phyloP scores from a whole-genome alignment of 2,329 filamentous ascomycete species.

The Phialophora expanda region DNA sequence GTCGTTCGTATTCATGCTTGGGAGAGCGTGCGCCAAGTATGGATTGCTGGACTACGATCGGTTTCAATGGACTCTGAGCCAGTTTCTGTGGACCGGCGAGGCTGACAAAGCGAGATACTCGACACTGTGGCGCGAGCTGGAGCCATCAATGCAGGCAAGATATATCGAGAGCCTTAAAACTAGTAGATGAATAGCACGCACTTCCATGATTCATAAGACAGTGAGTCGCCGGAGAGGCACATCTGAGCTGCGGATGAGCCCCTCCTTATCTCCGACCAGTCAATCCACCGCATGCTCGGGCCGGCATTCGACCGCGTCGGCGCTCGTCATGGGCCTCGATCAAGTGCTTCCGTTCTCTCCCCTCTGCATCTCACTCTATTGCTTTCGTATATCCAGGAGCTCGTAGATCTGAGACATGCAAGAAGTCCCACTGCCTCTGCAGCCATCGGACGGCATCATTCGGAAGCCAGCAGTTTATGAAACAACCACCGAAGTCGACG shows the following conservation, averaged over 20 bases:
- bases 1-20: conserved; percentile 23
- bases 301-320: background rate
- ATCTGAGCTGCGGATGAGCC: background rate
- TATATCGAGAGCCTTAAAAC: background rate
- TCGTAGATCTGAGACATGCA: background rate
- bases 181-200: background rate
- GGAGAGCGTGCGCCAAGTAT: conserved; percentile 20
- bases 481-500: background rate
- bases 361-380: background rate
- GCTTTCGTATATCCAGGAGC: background rate
- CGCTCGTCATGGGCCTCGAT: background rate
- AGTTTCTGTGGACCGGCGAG: conserved; percentile 30
- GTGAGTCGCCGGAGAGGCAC: background rate
- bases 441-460: background rate
- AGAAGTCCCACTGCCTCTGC: background rate
- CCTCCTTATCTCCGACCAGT: conserved; percentile 4
- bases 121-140: conserved; percentile 20
- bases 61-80: conserved; percentile 15
- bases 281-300: background rate
- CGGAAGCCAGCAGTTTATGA: background rate
- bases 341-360: background rate
- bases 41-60: conserved; percentile 18
- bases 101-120: conserved; percentile 26
- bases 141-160: background rate
- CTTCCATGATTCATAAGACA: background rate